A percentile compares a stretch with the other conserved stretches of the same genome.
Conservation (phyloP, 352 stramenopile species). For the Globisporangium cylindrosporum region DNA sequence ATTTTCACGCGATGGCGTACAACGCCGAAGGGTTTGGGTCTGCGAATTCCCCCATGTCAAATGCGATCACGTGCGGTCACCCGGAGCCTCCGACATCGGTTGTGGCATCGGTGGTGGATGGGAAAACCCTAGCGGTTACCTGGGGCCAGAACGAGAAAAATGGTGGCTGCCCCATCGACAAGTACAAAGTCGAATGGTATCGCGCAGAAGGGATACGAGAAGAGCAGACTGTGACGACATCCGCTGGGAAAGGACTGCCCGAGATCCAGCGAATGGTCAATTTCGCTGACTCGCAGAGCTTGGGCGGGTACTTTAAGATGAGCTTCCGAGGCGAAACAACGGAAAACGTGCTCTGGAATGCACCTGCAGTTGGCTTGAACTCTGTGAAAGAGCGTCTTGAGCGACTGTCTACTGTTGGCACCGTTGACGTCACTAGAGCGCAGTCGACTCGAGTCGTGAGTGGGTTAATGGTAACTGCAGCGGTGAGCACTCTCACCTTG, state of each 20-base stretch:
- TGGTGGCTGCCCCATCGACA: conserved; percentile 46
- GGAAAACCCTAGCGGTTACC: conserved; percentile 45
- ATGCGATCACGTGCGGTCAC: conserved; percentile 51
- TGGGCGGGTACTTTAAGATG: conserved; percentile 69
- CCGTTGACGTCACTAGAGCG: conserved; percentile 48
- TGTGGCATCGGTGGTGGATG: conserved; percentile 47
- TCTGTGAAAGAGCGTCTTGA: conserved; percentile 76
- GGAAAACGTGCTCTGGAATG: conserved; percentile 70
- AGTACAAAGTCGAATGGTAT: conserved; percentile 81
- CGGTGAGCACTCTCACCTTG: conserved; percentile 29
- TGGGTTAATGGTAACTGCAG: conserved; percentile 33
- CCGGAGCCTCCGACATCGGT: conserved; percentile 44
- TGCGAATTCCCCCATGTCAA: conserved; percentile 57
- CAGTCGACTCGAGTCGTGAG: conserved; percentile 42
- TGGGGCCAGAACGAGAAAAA: conserved; percentile 38
- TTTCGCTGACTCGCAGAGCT: conserved; percentile 54
- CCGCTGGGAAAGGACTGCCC: conserved; percentile 54
- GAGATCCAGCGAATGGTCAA: conserved; percentile 60
- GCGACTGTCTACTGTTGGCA: conserved; percentile 58
- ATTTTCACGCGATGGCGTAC: conserved; percentile 81
- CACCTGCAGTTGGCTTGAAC: conserved; percentile 41
- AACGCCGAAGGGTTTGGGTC: conserved; percentile 65
- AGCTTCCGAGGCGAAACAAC: conserved; percentile 57
- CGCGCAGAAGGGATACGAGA: conserved; percentile 47
- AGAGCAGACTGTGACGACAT: conserved; percentile 78